Conservation (phyloP, 768 basidiomycete species). For the Hebeloma cylindrosporum region DNA sequence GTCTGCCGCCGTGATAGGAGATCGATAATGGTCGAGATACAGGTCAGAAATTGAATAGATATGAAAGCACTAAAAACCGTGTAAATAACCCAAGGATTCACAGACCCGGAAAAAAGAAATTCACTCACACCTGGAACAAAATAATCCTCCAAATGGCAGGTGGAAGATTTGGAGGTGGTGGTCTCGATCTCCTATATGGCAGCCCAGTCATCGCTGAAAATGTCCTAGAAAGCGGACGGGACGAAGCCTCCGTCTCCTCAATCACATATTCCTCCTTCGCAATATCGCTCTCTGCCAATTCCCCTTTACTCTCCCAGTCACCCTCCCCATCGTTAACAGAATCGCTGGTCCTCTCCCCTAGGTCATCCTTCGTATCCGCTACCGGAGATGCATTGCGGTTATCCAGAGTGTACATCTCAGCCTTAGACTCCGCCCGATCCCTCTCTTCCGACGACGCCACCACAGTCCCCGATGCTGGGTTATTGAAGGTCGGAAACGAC, state of each 20-base stretch:
- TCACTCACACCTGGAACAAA: slow-evolving; percentile 53
- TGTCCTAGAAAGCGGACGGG: neutral
- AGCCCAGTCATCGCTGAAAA: slow-evolving; percentile 6
- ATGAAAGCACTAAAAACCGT: slow-evolving; percentile 51
- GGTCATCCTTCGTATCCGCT: neutral
- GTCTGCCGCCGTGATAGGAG: slow-evolving; percentile 33
- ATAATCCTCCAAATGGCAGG: slow-evolving; percentile 53
- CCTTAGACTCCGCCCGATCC: no score
- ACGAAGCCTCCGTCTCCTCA: slow-evolving; percentile 6
- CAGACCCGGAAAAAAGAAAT: neutral
- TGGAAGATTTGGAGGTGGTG: slow-evolving; percentile 33
- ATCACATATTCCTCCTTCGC: slow-evolving; percentile 12
- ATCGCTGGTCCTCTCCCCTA: neutral
- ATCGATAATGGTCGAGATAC: slow-evolving; percentile 53
- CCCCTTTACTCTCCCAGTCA: slow-evolving; percentile 12
- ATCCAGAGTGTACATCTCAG: no score
- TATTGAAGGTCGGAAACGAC: slow-evolving; percentile 34
- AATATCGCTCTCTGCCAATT: slow-evolving; percentile 11
- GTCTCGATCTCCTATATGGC: slow-evolving; percentile 21
- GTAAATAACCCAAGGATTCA: neutral
- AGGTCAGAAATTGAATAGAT: slow-evolving; percentile 45
- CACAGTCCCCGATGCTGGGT: no score
- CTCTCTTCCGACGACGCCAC: no score
- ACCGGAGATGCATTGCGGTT: no score
- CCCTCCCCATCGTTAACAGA: slow-evolving; percentile 14